Percentiles rank a stretch among this genome's conserved stretches.
phyloP scores from a whole-genome alignment of 805 yeast genomes.

The Schwanniomyces yamadae region DNA sequence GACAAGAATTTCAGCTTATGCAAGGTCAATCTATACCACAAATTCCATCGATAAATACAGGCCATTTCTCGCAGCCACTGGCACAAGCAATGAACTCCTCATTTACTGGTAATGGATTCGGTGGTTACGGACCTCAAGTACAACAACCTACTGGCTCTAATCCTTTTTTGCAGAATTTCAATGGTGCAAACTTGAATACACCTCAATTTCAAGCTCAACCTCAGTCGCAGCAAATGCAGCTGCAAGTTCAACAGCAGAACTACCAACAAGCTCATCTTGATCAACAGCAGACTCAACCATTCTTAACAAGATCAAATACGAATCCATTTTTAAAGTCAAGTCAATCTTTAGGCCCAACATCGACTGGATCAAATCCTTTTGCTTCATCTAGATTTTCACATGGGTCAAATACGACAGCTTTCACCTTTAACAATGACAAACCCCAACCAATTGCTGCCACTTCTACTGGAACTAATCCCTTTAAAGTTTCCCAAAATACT shows the following conservation, averaged over 20 bases:
- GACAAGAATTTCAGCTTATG: slow-evolving; percentile 7
- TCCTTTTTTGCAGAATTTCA: slow-evolving; percentile 17
- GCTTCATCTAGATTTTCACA: slow-evolving; percentile 37
- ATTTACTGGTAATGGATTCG: slow-evolving; percentile 60
- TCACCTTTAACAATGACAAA: slow-evolving; percentile 17
- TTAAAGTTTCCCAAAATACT: slow-evolving; percentile 43
- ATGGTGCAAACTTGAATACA: not conserved
- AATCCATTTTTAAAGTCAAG: slow-evolving; percentile 33
- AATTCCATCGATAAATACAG: slow-evolving; percentile 5
- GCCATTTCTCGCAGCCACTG: slow-evolving; percentile 2
- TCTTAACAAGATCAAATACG: slow-evolving; percentile 29
- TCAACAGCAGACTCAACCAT: slow-evolving; percentile 11
- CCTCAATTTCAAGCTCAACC: slow-evolving; percentile 4
- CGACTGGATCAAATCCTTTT: slow-evolving; percentile 43
- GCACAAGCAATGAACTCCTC: slow-evolving; percentile 18
- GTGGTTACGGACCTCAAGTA: slow-evolving; percentile 45
- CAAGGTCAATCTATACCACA: slow-evolving; percentile 7
- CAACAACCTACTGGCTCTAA: slow-evolving; percentile 22
- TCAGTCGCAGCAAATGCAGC: slow-evolving; percentile 11
- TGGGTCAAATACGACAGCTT: slow-evolving; percentile 31
- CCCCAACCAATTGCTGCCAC: slow-evolving; percentile 25
- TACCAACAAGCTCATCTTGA: slow-evolving; percentile 6
- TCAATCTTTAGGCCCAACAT: slow-evolving; percentile 19
- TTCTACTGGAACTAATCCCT: slow-evolving; percentile 62
- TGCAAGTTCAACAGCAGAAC: slow-evolving; percentile 15